These are phyloP conservation scores for Coniochaeta prunicola DNA, from an alignment of 2,329 filamentous ascomycete species.

Conservation along the genomic window DNA sequence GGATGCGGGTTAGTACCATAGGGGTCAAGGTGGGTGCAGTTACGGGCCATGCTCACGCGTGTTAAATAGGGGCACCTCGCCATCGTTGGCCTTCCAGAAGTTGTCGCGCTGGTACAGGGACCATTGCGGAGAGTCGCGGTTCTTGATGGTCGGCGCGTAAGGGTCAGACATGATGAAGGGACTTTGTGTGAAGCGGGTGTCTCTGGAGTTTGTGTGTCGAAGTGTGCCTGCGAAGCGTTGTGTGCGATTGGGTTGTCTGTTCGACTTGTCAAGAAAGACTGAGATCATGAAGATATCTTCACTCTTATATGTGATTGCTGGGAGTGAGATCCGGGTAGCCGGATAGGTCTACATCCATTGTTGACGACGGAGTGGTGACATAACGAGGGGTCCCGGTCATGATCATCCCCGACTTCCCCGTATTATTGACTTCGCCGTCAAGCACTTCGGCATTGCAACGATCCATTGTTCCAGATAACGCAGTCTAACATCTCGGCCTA, in stretches of 20 bases:
- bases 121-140: constrained; percentile 16
- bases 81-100: constrained; percentile 18
- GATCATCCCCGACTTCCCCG: neutral
- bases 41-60: constrained; percentile 11
- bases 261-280: constrained; percentile 25
- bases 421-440: neutral
- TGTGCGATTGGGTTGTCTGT: neutral
- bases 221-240: too few species aligned
- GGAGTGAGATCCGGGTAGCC: neutral
- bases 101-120: constrained; percentile 17
- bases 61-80: constrained; percentile 15
- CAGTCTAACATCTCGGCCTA: neutral
- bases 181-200: too few species aligned
- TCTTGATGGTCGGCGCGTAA: constrained; percentile 15
- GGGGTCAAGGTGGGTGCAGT: neutral
- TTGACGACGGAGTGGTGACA: neutral
- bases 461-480: neutral
- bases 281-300: constrained; percentile 12
- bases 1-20: neutral
- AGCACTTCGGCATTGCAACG: neutral
- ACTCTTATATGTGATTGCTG: neutral
- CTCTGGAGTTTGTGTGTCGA: too few species aligned
- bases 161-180: constrained; percentile 9
- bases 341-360: neutral
- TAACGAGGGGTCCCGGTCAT: neutral